Percentiles rank a stretch among this genome's conserved stretches.
These are phyloP conservation scores for Debaryomyces udenii DNA, from an alignment of 1,139 yeast species.

Conservation along the genomic window DNA sequence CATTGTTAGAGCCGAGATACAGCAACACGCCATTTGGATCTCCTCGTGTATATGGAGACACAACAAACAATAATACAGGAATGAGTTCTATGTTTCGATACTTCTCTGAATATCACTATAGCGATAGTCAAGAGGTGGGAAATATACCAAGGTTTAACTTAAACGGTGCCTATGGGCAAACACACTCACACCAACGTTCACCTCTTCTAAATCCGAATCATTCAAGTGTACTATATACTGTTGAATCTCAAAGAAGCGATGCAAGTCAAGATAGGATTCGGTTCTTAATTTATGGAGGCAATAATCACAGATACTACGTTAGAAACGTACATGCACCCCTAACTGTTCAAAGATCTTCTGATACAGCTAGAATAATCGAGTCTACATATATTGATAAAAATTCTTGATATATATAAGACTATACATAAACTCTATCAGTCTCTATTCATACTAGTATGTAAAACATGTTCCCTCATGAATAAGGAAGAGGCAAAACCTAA, in stretches of 20 bases:
- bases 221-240: conserved; percentile 23
- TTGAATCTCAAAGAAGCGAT: conserved; percentile 10
- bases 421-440: conserved; percentile 22
- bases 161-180: conserved; percentile 6
- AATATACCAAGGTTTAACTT: no score
- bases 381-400: no score
- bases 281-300: conserved; percentile 39
- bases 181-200: conserved; percentile 19
- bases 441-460: conserved; percentile 42
- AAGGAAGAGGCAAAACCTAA: conserved; percentile 41
- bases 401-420: neutral
- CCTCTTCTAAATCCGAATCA: conserved; percentile 19
- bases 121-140: conserved; percentile 13
- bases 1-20: conserved; percentile 28
- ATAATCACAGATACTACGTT: conserved; percentile 45
- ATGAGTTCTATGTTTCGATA: no score
- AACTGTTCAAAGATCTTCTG: no score
- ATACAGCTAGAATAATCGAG: no score
- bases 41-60: neutral
- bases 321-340: conserved; percentile 21
- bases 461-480: conserved; percentile 48
- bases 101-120: no score
- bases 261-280: conserved; percentile 8
- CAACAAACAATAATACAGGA: no score
- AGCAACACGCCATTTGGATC: conserved; percentile 10